Conservation (phyloP, 2,329 filamentous ascomycete genomes). For the Colletotrichum salicis region DNA sequence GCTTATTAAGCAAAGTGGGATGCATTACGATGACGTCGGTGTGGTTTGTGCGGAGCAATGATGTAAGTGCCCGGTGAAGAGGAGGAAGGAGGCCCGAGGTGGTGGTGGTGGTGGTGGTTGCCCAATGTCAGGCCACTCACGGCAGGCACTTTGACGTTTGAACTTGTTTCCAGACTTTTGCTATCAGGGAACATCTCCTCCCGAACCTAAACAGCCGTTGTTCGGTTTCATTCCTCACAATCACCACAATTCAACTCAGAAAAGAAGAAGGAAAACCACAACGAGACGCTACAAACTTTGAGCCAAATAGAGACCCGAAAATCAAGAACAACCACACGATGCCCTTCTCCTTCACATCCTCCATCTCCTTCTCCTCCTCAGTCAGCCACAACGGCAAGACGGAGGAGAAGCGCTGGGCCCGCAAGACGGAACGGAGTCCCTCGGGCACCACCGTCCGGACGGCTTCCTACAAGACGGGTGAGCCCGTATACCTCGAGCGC, state of each 20-base stretch:
- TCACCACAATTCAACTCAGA: background rate
- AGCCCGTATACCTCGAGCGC: conserved; percentile 17
- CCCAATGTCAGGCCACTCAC: too few relatives aligned
- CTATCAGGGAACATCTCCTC: too few relatives aligned
- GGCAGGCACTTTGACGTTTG: background rate
- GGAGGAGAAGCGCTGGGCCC: conserved; percentile 18
- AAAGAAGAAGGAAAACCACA: background rate
- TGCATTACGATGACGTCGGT: background rate
- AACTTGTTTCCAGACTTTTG: background rate
- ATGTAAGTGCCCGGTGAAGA: background rate
- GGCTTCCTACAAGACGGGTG: conserved; percentile 9
- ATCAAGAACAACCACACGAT: background rate
- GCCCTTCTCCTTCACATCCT: conserved; percentile 21
- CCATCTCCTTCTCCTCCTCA: conserved; percentile 27
- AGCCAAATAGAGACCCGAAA: background rate
- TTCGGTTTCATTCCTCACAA: background rate
- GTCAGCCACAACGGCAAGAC: conserved; percentile 24
- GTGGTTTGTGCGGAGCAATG: background rate
- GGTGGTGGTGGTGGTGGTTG: too few relatives aligned
- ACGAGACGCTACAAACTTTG: too few relatives aligned
- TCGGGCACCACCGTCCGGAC: conserved; percentile 15
- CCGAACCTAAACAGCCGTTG: too few relatives aligned
- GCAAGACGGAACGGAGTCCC: conserved; percentile 3
- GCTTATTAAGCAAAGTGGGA: background rate
- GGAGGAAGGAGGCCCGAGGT: too few relatives aligned